Conservation (phyloP, 202 grass and related monocot genomes). For the Carex sylvatica region DNA sequence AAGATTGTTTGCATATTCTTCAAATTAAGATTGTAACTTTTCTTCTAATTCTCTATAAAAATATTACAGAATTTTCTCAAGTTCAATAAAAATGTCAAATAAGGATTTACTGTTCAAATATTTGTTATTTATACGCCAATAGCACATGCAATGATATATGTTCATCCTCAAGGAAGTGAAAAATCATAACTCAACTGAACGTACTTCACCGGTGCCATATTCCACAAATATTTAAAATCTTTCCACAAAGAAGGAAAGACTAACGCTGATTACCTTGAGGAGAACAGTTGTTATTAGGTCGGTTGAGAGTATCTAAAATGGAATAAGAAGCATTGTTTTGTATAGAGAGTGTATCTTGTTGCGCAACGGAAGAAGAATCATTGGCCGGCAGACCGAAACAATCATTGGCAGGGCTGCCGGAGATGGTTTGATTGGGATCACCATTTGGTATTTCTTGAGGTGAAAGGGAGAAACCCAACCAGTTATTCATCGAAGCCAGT, state of each 20-base stretch:
- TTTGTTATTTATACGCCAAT: neutral
- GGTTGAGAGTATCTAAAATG: slow-evolving; percentile 19
- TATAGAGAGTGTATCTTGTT: slow-evolving; percentile 6
- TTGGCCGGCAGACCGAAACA: slow-evolving; percentile 4
- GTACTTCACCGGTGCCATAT: neutral
- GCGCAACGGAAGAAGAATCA: slow-evolving; percentile 22
- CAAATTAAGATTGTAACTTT: neutral
- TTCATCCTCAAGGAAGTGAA: neutral
- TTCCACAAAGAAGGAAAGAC: neutral
- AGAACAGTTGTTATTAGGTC: slow-evolving; percentile 20
- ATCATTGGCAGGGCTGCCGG: neutral
- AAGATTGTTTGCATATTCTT: neutral
- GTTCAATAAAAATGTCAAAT: neutral
- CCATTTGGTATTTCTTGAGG: slow-evolving; percentile 7
- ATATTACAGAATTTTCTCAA: neutral
- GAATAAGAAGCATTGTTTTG: slow-evolving; percentile 23
- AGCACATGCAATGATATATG: neutral
- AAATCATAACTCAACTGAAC: neutral
- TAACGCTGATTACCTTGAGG: slow-evolving; percentile 1
- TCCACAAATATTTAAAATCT: neutral
- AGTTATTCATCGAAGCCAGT: slow-evolving; percentile 51
- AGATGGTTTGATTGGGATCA: neutral
- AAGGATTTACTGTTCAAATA: neutral
- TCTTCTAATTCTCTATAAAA: neutral
- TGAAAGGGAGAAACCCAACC: slow-evolving; percentile 38